Evolutionary conservation across 2,329 filamentous ascomycete genomes (phyloP).

Genomic region (Clonostachys solani): DNA sequence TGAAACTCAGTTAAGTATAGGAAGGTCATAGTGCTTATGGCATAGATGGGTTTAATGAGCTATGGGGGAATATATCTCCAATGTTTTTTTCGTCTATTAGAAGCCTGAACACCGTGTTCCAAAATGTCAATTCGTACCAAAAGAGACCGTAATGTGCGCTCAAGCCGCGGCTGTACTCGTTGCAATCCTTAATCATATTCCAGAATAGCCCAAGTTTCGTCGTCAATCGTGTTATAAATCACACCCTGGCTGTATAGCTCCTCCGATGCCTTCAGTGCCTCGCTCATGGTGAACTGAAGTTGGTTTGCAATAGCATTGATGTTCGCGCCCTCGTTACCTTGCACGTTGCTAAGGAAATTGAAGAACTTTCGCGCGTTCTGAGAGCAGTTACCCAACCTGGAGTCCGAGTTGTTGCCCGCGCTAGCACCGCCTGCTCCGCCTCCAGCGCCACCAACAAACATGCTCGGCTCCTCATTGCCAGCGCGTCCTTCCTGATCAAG

Average conservation of each 20-base stretch:
- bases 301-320: constrained; percentile 69
- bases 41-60: no score
- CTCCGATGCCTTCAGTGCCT: constrained; percentile 74
- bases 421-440: constrained; percentile 28
- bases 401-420: constrained; percentile 15
- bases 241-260: constrained; percentile 70
- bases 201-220: constrained; percentile 85
- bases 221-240: constrained; percentile 89
- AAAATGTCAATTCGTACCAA: not conserved
- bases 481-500: constrained; percentile 29
- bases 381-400: constrained; percentile 44
- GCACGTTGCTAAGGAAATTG: constrained; percentile 61
- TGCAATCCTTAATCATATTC: constrained; percentile 45
- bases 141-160: no score
- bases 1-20: not conserved
- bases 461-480: constrained; percentile 38
- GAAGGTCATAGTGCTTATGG: no score
- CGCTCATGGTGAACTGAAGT: constrained; percentile 60
- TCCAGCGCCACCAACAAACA: constrained; percentile 48
- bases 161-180: no score
- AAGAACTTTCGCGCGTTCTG: constrained; percentile 65
- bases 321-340: constrained; percentile 80
- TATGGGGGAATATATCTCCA: not conserved
- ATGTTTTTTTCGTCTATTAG: not conserved
- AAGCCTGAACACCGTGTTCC: not conserved